phyloP scores from a whole-genome alignment of 371 early-diverging fungal species.

The Rhizomucor pusillus region DNA sequence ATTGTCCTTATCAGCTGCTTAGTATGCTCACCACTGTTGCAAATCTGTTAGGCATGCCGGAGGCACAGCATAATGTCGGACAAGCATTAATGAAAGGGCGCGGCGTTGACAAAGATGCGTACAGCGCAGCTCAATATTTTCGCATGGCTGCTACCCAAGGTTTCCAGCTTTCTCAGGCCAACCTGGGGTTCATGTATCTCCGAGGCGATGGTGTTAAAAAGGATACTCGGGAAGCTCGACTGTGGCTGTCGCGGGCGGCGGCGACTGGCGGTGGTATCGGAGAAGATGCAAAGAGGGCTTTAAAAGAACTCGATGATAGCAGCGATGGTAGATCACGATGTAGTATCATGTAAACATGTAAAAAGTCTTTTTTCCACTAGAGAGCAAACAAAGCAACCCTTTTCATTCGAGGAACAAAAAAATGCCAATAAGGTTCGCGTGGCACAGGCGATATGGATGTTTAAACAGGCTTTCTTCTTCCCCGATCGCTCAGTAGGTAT shows the following conservation, averaged over 20 bases:
- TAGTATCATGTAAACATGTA: slow-evolving; percentile 31
- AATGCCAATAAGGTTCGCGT: too few species aligned
- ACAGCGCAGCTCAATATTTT: slow-evolving; percentile 48
- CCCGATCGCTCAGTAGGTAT: too few species aligned
- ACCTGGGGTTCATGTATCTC: slow-evolving; percentile 44
- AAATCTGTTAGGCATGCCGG: slow-evolving; percentile 22
- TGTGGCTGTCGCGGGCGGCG: slow-evolving; percentile 30
- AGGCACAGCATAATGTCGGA: slow-evolving; percentile 52
- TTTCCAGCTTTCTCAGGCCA: slow-evolving; percentile 43
- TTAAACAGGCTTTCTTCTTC: too few species aligned
- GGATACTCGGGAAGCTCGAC: slow-evolving; percentile 29
- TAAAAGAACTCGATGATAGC: slow-evolving; percentile 24
- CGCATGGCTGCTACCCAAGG: slow-evolving; percentile 46
- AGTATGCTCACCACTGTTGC: too few species aligned
- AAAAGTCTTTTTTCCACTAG: too few species aligned
- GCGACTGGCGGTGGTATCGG: slow-evolving; percentile 38
- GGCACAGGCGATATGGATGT: too few species aligned
- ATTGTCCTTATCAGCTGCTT: too few species aligned
- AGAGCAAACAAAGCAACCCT: too few species aligned
- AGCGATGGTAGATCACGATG: slow-evolving; percentile 24
- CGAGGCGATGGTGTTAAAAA: slow-evolving; percentile 43
- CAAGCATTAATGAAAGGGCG: slow-evolving; percentile 38
- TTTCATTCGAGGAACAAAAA: too few species aligned
- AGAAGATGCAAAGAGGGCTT: slow-evolving; percentile 39
- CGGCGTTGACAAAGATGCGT: slow-evolving; percentile 33